Evolutionary conservation across 352 stramenopile genomes (phyloP).

Genomic region (Phytopythium cucurbitacearum): DNA sequence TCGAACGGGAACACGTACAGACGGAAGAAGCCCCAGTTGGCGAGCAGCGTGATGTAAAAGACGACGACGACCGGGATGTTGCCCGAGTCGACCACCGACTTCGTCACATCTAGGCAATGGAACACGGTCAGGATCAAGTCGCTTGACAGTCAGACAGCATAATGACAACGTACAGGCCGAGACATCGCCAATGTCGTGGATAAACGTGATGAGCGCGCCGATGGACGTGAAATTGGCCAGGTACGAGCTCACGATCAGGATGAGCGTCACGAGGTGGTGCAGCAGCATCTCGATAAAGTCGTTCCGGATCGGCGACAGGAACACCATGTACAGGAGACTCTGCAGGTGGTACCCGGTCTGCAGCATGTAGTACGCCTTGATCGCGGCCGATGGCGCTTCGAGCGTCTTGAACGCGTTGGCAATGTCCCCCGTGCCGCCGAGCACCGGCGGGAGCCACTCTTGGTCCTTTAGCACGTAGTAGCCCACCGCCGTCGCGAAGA

Average conservation of each 20-base stretch:
- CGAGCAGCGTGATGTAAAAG: conserved; percentile 34
- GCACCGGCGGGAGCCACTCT: conserved; percentile 36
- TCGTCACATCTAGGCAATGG: conserved; percentile 23
- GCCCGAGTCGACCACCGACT: conserved; percentile 30
- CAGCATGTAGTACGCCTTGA: conserved; percentile 51
- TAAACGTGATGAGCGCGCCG: conserved; percentile 40
- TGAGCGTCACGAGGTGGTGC: conserved; percentile 51
- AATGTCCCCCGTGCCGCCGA: conserved; percentile 33
- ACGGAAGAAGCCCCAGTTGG: conserved; percentile 33
- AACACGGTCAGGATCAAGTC: conserved; percentile 3
- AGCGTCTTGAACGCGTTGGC: conserved; percentile 21
- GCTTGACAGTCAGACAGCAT: conserved; percentile 3
- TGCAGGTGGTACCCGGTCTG: conserved; percentile 60
- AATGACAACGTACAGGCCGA: conserved; percentile 32
- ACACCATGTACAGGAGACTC: conserved; percentile 48
- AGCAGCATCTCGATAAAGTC: conserved; percentile 63
- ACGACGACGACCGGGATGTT: conserved; percentile 26
- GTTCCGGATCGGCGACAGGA: conserved; percentile 52
- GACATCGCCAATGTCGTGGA: conserved; percentile 53
- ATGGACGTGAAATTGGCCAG: conserved; percentile 45
- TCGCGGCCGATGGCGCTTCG: conserved; percentile 19
- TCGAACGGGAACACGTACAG: conserved; percentile 41
- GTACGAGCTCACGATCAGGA: conserved; percentile 50
- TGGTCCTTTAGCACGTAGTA: conserved; percentile 43
- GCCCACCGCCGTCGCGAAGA: conserved; percentile 22